Percentiles rank a stretch among this genome's conserved stretches.
These are phyloP conservation scores for Leptosphaerulina australis DNA, from an alignment of 2,329 filamentous ascomycete species.

Conservation along the genomic window DNA sequence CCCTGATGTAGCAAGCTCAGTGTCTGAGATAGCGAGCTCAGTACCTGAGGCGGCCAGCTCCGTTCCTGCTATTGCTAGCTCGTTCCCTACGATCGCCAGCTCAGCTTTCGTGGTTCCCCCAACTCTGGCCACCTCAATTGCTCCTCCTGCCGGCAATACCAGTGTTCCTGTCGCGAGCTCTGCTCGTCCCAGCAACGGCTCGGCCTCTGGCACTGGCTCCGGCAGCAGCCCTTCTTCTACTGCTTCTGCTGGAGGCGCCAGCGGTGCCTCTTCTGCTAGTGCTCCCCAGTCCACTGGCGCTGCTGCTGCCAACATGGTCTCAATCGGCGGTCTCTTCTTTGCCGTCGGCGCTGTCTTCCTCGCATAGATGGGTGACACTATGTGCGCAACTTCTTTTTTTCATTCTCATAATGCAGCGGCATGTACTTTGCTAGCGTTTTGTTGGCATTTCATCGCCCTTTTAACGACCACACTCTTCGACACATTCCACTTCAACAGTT, in stretches of 20 bases:
- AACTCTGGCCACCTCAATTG: slow-evolving; percentile 1
- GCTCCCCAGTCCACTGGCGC: slow-evolving; percentile 31
- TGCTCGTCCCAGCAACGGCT: slow-evolving; percentile 1
- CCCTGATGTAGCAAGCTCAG: no score
- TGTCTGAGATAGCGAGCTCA: no score
- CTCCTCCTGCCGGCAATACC: slow-evolving; percentile 6
- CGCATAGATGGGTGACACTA: slow-evolving; percentile 25
- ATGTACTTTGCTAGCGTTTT: not conserved
- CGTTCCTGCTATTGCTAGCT: not conserved
- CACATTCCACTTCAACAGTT: slow-evolving; percentile 16
- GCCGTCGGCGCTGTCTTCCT: slow-evolving; percentile 39
- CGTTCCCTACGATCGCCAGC: slow-evolving; percentile 11
- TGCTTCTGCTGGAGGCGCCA: slow-evolving; percentile 11
- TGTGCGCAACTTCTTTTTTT: not conserved
- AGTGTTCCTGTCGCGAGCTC: slow-evolving; percentile 7
- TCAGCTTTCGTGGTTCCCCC: slow-evolving; percentile 2
- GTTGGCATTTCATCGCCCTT: slow-evolving; percentile 1
- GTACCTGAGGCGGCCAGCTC: no score
- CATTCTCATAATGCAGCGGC: slow-evolving; percentile 16
- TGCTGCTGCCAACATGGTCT: slow-evolving; percentile 36
- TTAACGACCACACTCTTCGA: slow-evolving; percentile 22
- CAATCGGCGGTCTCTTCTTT: slow-evolving; percentile 37
- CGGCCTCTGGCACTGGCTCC: not conserved
- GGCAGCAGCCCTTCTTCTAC: slow-evolving; percentile 10
- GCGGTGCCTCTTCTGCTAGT: slow-evolving; percentile 14